Evolutionary conservation across 176 grass and related monocot genomes (phyloP).

Genomic region (Calamus simplicifolius): DNA sequence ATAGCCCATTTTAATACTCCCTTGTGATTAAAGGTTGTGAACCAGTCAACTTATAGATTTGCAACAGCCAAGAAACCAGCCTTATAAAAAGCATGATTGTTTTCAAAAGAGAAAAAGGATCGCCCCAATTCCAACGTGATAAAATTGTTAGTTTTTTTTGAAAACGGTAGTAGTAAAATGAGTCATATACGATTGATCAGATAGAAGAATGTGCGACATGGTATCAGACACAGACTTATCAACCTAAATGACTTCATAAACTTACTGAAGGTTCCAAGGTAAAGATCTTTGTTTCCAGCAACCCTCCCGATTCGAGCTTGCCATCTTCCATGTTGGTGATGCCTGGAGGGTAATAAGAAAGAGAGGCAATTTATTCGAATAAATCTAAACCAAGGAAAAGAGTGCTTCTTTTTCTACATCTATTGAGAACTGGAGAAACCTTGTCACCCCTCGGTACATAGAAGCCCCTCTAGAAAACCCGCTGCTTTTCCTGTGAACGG

Average conservation of each 20-base stretch:
- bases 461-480: conserved; percentile 95
- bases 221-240: no score
- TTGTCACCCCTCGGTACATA: conserved; percentile 93
- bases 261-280: conserved; percentile 99
- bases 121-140: conserved; percentile 14
- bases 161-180: conserved; percentile 30
- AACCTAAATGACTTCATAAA: conserved; percentile 4
- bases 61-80: conserved; percentile 53
- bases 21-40: conserved; percentile 26
- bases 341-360: conserved; percentile 32
- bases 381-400: no score
- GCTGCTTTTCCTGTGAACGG: conserved; percentile 65
- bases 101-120: conserved; percentile 18
- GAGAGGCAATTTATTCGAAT: not conserved
- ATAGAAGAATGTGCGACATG: no score
- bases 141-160: conserved; percentile 6
- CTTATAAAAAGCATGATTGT: conserved; percentile 59
- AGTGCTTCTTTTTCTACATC: no score
- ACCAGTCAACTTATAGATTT: conserved; percentile 54
- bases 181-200: conserved; percentile 6
- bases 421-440: conserved; percentile 19
- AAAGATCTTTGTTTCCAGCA: conserved; percentile 98
- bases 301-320: conserved; percentile 91
- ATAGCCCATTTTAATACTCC: conserved; percentile 14
- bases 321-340: conserved; percentile 98